Base-by-base conservation (phyloP, 208 protist species). In the Tritrichomonas foetus region DNA sequence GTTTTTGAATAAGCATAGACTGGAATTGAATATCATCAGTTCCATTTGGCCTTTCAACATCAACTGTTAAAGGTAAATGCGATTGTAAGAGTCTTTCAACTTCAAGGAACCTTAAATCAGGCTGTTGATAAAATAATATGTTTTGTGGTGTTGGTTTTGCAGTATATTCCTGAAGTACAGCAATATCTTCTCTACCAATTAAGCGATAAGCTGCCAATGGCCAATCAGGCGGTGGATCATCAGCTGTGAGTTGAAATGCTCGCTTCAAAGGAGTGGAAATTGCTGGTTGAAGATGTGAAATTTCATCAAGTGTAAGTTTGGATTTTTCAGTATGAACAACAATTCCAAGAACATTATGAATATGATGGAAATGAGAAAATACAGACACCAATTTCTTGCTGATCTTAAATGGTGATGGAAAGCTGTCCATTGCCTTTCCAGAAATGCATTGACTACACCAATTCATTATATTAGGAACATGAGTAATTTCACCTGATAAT, bases 21-120 rank as follows among this genome's bases (percentile, higher is more conserved):
- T 89, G 78, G 27, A 53, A 89, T n/a, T 53, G 41, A 39, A 89
- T 89, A 57, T 89, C 78, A 89, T 89, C 78, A 2, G 78, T 89
- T 2, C 78, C 78, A 57, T 89, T 89, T 39, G 78, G 78, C 30
- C 78, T 53, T 39, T 89, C 78, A 13, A 89, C 78, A 39, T 89
- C 78, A n/a, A 89, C 41, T 61, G 78, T 89, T 11, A 89, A 44
- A 44, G 78, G 78, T 5, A 89, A 3, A 89, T 89, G 41, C 8
- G 78, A 89, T 50, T 89, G 78, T 11, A 89, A 27, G 27, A 89
- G 57, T 89, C 78, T 25, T 57, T 89, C 78, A 20, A 89, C 78
- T 57, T 89, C 78, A 8, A 89, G 30, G 36, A 89, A 89, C 20
- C 78, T 25, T 14, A 89, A 39, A 57, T 89, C 78, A 39, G 78